Percentiles rank a stretch among this genome's conserved stretches.
phyloP scores from a whole-genome alignment of 768 basidiomycete species.

The Hemileccinum rubropunctum region DNA sequence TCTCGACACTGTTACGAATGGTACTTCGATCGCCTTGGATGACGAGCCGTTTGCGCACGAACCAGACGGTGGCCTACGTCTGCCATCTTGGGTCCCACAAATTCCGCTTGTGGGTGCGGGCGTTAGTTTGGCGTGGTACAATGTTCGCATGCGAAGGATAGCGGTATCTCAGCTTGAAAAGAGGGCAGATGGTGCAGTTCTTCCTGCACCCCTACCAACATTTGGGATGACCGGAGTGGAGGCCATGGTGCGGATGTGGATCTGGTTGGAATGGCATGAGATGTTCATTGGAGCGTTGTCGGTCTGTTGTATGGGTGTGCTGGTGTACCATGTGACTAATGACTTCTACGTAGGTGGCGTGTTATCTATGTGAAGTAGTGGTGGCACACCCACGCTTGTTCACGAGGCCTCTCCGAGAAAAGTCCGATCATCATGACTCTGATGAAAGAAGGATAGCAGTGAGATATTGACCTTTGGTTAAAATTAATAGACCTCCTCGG shows the following conservation, averaged over 20 bases:
- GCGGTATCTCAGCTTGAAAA: conserved; percentile 27
- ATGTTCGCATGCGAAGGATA: conserved; percentile 52
- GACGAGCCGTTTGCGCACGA: conserved; percentile 37
- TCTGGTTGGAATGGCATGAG: conserved; percentile 34
- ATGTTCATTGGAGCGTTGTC: background rate
- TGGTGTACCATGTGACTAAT: background rate
- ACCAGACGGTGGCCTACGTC: conserved; percentile 30
- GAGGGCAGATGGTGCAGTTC: background rate
- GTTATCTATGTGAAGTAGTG: background rate
- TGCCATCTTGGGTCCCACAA: conserved; percentile 35
- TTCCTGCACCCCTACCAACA: conserved; percentile 11
- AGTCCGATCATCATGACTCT: no score
- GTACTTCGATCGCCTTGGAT: conserved; percentile 18
- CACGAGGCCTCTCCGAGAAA: conserved; percentile 3
- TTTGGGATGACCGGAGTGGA: conserved; percentile 35
- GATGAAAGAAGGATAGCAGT: background rate
- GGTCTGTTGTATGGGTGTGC: conserved; percentile 2
- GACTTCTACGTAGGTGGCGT: background rate
- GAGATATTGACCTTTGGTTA: no score
- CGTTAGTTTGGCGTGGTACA: conserved; percentile 64
- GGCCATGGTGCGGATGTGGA: conserved; percentile 46
- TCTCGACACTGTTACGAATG: background rate
- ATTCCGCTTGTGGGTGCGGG: conserved; percentile 68
- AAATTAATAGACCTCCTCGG: background rate
- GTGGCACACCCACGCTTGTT: background rate